Evolutionary conservation across 179 eudicot genomes (phyloP).

Genomic region (Dionaea muscipula): DNA sequence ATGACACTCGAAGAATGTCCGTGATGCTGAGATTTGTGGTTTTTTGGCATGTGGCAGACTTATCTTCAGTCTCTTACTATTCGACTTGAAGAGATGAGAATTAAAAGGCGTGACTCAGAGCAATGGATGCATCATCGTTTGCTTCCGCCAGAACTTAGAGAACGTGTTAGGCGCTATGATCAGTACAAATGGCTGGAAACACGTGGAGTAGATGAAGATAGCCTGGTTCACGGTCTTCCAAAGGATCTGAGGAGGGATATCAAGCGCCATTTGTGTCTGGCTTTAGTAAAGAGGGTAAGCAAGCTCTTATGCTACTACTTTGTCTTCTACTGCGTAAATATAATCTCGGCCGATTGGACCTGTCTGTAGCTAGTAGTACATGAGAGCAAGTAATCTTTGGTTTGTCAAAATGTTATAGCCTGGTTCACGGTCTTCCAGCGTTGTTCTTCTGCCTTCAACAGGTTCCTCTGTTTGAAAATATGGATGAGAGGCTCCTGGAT

Average conservation of each 20-base stretch:
- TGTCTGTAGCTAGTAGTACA: no score
- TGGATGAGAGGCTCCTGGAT: constrained; percentile 83
- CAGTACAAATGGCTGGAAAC: constrained; percentile 92
- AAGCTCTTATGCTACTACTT: not conserved
- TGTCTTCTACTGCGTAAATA: no score
- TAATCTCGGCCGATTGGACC: no score
- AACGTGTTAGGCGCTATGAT: constrained; percentile 85
- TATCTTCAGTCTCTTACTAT: constrained; percentile 86
- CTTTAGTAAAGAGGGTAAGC: constrained; percentile 73
- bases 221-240: constrained; percentile 60
- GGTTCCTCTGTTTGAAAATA: constrained; percentile 84
- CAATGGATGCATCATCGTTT: constrained; percentile 97
- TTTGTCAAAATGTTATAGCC: not conserved
- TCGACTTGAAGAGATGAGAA: constrained; percentile 91
- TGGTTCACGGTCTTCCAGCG: not conserved
- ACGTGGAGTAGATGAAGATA: constrained; percentile 88
- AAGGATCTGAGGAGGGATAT: constrained; percentile 88
- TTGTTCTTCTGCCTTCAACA: constrained; percentile 8
- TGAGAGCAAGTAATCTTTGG: no score
- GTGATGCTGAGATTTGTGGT: constrained; percentile 13
- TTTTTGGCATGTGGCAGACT: constrained; percentile 40
- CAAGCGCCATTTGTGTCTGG: constrained; percentile 90
- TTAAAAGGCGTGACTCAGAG: constrained; percentile 90
- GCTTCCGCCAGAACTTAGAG: constrained; percentile 71
- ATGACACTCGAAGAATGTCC: not conserved